Base-by-base conservation (phyloP, 2,329 filamentous ascomycete species). In the Stachybotrys chartarum region DNA sequence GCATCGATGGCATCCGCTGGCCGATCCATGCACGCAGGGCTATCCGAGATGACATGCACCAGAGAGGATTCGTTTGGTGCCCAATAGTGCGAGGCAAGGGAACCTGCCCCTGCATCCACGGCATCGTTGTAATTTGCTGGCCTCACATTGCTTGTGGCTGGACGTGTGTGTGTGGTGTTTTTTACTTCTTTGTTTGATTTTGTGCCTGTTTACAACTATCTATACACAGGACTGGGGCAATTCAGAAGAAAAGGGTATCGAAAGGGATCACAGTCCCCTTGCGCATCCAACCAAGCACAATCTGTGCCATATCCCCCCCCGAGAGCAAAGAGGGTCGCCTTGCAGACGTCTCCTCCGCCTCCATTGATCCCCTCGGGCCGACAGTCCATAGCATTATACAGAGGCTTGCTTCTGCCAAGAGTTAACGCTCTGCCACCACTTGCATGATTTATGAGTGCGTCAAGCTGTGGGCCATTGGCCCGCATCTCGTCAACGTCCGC, bases 201-300 rank as follows among this genome's bases (percentile, higher is more conserved):
- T 63, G 61, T 67, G 65, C 66, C 64, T 72, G 66, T 70, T 62
- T 66, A 69, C 66, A 72, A 65, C 68, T 73, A 70, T 65, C 66
- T 68, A 71, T 68, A 68, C 66, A 69, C 62, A 69, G 64, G 63
- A 63, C 56, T 57, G 59, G 59, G 61, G 57, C 24, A 47, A 17
- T 55, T 56, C 51, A 51, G 58, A 60, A 64, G 61, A 65, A 59
- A 65, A 58, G 57, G 56, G 51, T 54, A 59, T 54, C 57, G 35
- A 52, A 58, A 54, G 53, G 57, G 56, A 52, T 55, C 56, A 58
- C 57, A 58, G 58, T 59, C 54, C 54, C 61, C 59, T 60, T 58
- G 54, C 59, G 52, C 53, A 60, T 63, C 58, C 57, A 61, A 62
- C 56, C 55, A 57, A 59, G 54, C 58, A 64, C 53, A 50, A 58